Percentiles rank a stretch among this genome's conserved stretches.
These are phyloP conservation scores for Seminavis robusta DNA, from an alignment of 108 stramenopile genomes.

Conservation along the genomic window DNA sequence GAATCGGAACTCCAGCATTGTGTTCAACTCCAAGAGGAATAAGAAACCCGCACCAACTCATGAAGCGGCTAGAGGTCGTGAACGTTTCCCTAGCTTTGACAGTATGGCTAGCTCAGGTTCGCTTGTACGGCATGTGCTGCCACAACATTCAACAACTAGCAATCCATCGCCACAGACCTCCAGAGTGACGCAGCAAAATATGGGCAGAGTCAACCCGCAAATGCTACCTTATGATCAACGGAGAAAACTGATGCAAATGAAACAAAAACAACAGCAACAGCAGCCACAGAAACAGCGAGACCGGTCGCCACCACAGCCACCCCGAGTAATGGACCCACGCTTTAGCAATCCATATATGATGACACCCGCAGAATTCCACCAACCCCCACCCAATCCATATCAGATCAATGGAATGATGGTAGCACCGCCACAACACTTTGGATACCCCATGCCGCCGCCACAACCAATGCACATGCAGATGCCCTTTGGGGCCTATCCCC, in stretches of 20 bases:
- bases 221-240: constrained; percentile 53
- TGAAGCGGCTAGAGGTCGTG: neutral
- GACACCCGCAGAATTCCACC: too few relatives aligned
- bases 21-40: too few relatives aligned
- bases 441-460: constrained; percentile 7
- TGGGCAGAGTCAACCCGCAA: constrained; percentile 19
- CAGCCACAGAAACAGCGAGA: constrained; percentile 11
- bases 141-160: neutral
- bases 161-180: neutral
- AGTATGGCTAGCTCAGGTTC: constrained; percentile 33
- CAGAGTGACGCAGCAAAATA: neutral
- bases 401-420: neutral
- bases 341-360: too few relatives aligned
- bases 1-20: too few relatives aligned
- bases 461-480: too few relatives aligned
- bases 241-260: constrained; percentile 31
- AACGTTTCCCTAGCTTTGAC: constrained; percentile 29
- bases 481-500: neutral
- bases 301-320: neutral
- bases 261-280: constrained; percentile 25
- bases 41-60: too few relatives aligned
- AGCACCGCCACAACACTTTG: neutral
- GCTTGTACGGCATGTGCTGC: neutral
- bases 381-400: constrained; percentile 1
- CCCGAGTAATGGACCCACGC: constrained; percentile 9